Conservation (phyloP, 257 asterid genomes). For the Rhazya stricta region DNA sequence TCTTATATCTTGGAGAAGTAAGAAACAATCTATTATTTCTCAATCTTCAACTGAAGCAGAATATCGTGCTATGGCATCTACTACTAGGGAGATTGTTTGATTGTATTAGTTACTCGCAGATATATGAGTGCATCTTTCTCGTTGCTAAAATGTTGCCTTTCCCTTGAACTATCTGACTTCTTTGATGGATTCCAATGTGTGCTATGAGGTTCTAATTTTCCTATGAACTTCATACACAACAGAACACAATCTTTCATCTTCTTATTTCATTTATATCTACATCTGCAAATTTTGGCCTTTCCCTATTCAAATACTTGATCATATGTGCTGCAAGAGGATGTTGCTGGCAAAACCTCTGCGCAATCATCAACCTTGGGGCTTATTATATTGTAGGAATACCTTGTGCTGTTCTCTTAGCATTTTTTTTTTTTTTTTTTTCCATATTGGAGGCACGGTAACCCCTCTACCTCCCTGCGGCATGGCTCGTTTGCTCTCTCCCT, state of each 20-base stretch:
- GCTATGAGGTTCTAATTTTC: constrained; percentile 45
- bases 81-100: too few relatives aligned
- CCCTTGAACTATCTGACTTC: constrained; percentile 60
- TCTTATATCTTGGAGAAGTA: too few relatives aligned
- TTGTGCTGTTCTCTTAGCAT: constrained; percentile 48
- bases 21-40: too few relatives aligned
- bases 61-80: too few relatives aligned
- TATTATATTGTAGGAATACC: constrained; percentile 64
- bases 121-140: too few relatives aligned
- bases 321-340: constrained; percentile 83
- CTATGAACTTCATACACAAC: not conserved
- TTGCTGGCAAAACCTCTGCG: constrained; percentile 67
- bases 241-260: too few relatives aligned
- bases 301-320: not conserved
- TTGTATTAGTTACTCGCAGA: too few relatives aligned
- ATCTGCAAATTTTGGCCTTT: not conserved
- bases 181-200: constrained; percentile 80
- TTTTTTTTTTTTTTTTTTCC: constrained; percentile 49
- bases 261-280: not conserved
- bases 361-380: constrained; percentile 62
- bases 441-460: constrained; percentile 54
- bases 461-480: not conserved
- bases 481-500: constrained; percentile 7
- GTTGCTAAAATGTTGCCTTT: constrained; percentile 62
- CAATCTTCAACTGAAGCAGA: too few relatives aligned